Base-by-base conservation (phyloP, 148 eudicot species). In the Cornus suecica region DNA sequence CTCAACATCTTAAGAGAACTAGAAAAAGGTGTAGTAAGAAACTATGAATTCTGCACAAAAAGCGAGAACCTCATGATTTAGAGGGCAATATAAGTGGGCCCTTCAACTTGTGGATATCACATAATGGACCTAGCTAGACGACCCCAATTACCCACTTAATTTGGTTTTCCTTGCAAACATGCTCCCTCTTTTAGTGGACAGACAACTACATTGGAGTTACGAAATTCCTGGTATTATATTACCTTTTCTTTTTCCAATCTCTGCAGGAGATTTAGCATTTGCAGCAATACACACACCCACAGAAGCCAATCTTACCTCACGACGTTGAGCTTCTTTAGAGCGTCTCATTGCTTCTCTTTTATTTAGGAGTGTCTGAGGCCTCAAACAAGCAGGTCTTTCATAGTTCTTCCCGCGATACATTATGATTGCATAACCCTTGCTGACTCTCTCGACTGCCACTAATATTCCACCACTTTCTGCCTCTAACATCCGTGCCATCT, bases 391-490 rank as follows among this genome's bases (percentile, higher is more conserved):
- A 72, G 99, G 99, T 8, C 94, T 86, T 80, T 76, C 81, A 72
- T 95, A 95, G 84, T 95, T 95, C 79, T 91, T 95, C 31, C 99
- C 99, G 41, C 99, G 97, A 78, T 95, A 95, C 32, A 95, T 88
- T 81, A 95, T 93, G 77, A 95, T 90, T 42, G 93, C 97, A 82
- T 78, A 82, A 58, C 97, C 98, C 76, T 91, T 88, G 58, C 89
- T 88, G 32, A 85, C 90, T 76, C 82, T 87, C 71, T 95, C 99
- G 70, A 93, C 91, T 48, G 97, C 87, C 29, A 95, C 91, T 86
- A 95, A 80, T 83, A 93, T 84, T 64, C 99, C 99, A 73, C 94
- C 94, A 80, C 99, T 96, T 85, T 96, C 98, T 74, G 98, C 87
- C 75, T 96, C 99, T 66, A 96, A 81, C 41, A 79, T 86, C 54